These are phyloP conservation scores for Scenedesmus sp. DNA, from an alignment of 163 green algal genomes.

Conservation along the genomic window DNA sequence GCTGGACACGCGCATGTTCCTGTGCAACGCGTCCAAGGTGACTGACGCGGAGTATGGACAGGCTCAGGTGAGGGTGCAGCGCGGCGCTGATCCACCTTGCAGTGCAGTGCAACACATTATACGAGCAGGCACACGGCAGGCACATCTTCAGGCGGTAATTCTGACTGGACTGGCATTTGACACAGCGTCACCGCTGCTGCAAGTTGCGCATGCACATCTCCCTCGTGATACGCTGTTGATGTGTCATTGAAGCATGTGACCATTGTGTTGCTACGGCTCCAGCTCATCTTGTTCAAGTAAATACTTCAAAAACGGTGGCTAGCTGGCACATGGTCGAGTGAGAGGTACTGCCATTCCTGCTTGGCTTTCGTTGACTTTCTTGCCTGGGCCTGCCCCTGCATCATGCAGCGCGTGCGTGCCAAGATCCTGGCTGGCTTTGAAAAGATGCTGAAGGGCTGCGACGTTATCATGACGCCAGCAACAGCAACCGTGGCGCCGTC, in stretches of 20 bases:
- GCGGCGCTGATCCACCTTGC: too few relatives aligned
- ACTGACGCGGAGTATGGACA: conserved; percentile 64
- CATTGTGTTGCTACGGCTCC: too few relatives aligned
- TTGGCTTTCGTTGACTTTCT: not conserved
- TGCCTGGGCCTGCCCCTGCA: not conserved
- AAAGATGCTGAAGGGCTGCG: conserved; percentile 54
- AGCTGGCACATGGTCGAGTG: not conserved
- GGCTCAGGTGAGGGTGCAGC: conserved; percentile 57
- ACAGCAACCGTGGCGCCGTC: conserved; percentile 52
- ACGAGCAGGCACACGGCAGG: too few relatives aligned
- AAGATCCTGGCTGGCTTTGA: conserved; percentile 56
- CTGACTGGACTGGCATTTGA: too few relatives aligned
- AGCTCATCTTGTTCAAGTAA: too few relatives aligned
- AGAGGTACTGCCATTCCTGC: not conserved
- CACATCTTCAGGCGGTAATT: too few relatives aligned
- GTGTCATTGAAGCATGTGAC: too few relatives aligned
- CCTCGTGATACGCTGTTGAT: too few relatives aligned
- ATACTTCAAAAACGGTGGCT: too few relatives aligned
- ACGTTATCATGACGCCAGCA: conserved; percentile 69
- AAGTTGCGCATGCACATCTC: too few relatives aligned
- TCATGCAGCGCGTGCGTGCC: conserved; percentile 61
- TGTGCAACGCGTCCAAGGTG: conserved; percentile 59
- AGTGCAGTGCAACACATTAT: too few relatives aligned
- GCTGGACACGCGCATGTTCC: conserved; percentile 63
- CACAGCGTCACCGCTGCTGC: too few relatives aligned